Evolutionary conservation across 306 rosid genomes (phyloP).

Genomic region (Quercus wislizeni): DNA sequence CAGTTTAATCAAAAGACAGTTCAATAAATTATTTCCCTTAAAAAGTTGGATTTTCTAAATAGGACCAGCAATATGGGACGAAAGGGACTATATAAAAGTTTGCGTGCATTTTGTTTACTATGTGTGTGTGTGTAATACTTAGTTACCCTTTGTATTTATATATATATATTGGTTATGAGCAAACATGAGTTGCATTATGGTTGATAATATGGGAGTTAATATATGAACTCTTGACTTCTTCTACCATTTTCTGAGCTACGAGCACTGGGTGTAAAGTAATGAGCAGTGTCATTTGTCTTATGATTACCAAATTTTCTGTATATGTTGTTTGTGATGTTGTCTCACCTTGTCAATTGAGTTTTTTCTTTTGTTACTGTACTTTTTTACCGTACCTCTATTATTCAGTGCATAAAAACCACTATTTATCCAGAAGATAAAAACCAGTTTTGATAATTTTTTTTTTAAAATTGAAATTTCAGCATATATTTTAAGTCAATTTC

Average conservation of each 20-base stretch:
- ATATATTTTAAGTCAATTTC: too few relatives aligned
- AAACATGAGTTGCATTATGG: background rate
- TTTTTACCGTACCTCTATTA: background rate
- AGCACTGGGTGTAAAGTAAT: background rate
- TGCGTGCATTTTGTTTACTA: too few relatives aligned
- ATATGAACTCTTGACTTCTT: background rate
- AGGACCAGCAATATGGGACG: too few relatives aligned
- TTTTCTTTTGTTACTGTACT: background rate
- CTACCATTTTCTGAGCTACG: background rate
- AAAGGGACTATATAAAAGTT: too few relatives aligned
- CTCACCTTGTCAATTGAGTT: background rate
- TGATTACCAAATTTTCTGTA: background rate
- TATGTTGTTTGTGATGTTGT: background rate
- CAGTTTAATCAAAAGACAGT: too few relatives aligned
- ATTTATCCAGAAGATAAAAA: background rate
- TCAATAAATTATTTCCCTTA: too few relatives aligned
- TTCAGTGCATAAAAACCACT: too few relatives aligned
- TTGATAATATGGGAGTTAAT: slow-evolving; percentile 1
- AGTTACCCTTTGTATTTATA: too few relatives aligned
- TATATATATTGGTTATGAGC: background rate
- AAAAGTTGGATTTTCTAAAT: too few relatives aligned
- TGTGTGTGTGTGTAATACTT: too few relatives aligned
- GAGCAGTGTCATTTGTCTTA: background rate
- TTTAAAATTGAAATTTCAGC: too few relatives aligned
- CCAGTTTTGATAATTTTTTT: background rate